Evolutionary conservation across 1,139 yeast genomes (phyloP).

Genomic region (Pneumocystis carinii): DNA sequence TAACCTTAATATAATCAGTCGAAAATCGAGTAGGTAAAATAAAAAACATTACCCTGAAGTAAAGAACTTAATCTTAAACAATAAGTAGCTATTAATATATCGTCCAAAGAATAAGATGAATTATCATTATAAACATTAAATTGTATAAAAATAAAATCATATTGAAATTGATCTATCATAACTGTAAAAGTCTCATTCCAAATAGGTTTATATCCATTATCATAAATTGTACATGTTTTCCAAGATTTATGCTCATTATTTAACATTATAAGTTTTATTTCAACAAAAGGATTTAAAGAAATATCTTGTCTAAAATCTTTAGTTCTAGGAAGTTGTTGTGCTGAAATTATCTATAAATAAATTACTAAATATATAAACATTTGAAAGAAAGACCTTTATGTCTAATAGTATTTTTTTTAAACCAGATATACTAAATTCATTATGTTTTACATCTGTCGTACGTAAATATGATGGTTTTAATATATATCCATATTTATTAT

Average conservation of each 20-base stretch:
- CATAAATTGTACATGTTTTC: constrained; percentile 29
- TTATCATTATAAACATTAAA: constrained; percentile 34
- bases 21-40: not conserved
- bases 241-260: constrained; percentile 10
- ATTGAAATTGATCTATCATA: constrained; percentile 15
- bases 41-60: constrained; percentile 4
- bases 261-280: constrained; percentile 40
- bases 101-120: constrained; percentile 20
- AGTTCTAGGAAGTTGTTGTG: constrained; percentile 68
- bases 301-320: constrained; percentile 27
- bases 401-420: constrained; percentile 1
- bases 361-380: constrained; percentile 13
- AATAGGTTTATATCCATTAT: constrained; percentile 74
- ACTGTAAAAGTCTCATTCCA: constrained; percentile 40
- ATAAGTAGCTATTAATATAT: constrained; percentile 40
- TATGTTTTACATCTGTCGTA: constrained; percentile 10
- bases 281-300: constrained; percentile 40
- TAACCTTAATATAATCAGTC: constrained; percentile 39
- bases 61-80: constrained; percentile 35
- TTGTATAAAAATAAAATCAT: constrained; percentile 38
- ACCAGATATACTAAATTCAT: not conserved
- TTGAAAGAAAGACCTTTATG: not conserved
- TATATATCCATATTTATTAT: constrained; percentile 50
- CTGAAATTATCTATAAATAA: constrained; percentile 50
- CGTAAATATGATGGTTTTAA: constrained; percentile 42